phyloP scores from a whole-genome alignment of 73 alveolate genomes.

The Paramecium caudatum region DNA sequence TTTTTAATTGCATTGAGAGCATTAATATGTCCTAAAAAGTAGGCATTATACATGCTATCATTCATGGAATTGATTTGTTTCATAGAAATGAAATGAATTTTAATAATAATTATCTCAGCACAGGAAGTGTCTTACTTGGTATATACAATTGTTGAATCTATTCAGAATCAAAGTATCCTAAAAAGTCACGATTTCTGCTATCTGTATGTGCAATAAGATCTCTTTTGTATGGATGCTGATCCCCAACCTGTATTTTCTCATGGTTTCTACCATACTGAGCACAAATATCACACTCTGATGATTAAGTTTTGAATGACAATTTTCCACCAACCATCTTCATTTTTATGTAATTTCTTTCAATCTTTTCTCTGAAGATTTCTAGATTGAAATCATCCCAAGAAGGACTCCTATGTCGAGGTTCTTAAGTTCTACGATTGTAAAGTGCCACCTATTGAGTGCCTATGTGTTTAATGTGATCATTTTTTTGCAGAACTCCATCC shows the following conservation, averaged over 20 bases:
- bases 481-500: not conserved
- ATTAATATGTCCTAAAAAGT: constrained; percentile 17
- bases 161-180: constrained; percentile 28
- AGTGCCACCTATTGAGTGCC: not conserved
- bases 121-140: constrained; percentile 48
- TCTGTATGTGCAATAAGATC: not conserved
- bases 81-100: constrained; percentile 50
- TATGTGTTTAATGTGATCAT: not conserved
- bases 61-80: not conserved
- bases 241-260: constrained; percentile 10
- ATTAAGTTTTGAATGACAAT: not conserved
- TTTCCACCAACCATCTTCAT: constrained; percentile 58
- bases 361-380: not conserved
- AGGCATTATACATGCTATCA: constrained; percentile 29
- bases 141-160: constrained; percentile 41
- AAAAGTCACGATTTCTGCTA: constrained; percentile 10
- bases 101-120: constrained; percentile 39
- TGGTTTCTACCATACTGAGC: constrained; percentile 31
- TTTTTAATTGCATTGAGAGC: constrained; percentile 17
- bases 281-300: constrained; percentile 36
- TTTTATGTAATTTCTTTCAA: not conserved
- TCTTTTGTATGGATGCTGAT: constrained; percentile 45
- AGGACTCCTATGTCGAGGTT: constrained; percentile 37
- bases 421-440: not conserved
- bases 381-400: constrained; percentile 52